phyloP scores from a whole-genome alignment of 1,284 basidiomycete genomes.

The Tilletia horrida region DNA sequence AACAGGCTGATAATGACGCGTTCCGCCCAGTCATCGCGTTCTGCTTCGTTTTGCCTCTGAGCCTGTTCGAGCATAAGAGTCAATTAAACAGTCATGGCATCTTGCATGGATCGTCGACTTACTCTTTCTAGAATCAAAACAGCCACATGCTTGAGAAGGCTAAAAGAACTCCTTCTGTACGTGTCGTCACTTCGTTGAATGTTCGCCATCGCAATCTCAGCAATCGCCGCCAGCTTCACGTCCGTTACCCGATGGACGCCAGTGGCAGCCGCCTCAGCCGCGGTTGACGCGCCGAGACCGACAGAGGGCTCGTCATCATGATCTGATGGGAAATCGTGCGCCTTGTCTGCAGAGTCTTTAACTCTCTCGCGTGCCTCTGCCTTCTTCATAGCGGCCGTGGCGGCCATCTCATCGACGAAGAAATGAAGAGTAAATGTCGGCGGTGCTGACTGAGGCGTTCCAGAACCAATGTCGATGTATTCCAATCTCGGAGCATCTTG shows the following conservation, averaged over 20 bases:
- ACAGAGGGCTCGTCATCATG: constrained; percentile 6
- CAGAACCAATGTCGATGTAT: constrained; percentile 57
- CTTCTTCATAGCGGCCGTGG: neutral
- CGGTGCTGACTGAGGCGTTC: constrained; percentile 10
- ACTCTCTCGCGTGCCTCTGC: neutral
- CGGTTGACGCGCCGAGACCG: neutral
- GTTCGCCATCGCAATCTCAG: constrained; percentile 15
- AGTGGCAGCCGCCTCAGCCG: constrained; percentile 15
- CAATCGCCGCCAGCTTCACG: constrained; percentile 9
- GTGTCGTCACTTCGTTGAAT: constrained; percentile 14
- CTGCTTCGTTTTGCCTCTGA: constrained; percentile 57
- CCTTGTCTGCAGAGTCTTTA: neutral
- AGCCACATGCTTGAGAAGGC: constrained; percentile 11
- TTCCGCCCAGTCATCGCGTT: constrained; percentile 71
- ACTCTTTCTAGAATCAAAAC: constrained; percentile 10
- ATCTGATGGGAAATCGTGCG: constrained; percentile 19
- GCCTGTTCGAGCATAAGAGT: neutral
- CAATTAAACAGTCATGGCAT: neutral
- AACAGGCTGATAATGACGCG: constrained; percentile 69
- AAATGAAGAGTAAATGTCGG: constrained; percentile 36
- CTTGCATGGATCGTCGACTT: neutral
- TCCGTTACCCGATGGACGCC: constrained; percentile 12
- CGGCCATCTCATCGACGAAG: constrained; percentile 16
- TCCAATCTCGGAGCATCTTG: constrained; percentile 75
- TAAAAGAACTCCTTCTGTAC: constrained; percentile 6